Evolutionary conservation across 257 asterid genomes (phyloP).

Genomic region (Nicotiana tabacum): DNA sequence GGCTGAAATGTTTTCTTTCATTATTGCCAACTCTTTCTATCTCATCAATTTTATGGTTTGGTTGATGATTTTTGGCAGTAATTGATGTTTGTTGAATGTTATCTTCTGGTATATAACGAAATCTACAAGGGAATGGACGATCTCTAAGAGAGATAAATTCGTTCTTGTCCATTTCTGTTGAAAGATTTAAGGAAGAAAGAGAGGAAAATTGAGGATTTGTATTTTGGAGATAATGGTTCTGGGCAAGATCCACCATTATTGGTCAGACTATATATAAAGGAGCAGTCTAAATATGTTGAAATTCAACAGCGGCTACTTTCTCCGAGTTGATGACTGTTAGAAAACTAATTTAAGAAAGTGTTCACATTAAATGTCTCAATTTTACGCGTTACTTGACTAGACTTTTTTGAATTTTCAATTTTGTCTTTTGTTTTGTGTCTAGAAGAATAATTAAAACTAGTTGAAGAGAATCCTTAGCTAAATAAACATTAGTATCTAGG

Average conservation of each 20-base stretch:
- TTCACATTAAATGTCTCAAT: neutral
- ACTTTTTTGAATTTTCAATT: neutral
- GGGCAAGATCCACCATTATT: slow-evolving; percentile 3
- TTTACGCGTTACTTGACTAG: slow-evolving; percentile 11
- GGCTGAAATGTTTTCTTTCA: neutral
- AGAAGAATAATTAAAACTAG: neutral
- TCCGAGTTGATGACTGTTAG: neutral
- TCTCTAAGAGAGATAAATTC: neutral
- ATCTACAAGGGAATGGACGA: neutral
- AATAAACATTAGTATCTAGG: neutral
- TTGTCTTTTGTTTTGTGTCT: neutral
- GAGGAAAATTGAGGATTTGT: neutral
- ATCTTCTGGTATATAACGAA: neutral
- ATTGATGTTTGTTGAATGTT: neutral
- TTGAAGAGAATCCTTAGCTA: neutral
- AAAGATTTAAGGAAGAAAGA: neutral
- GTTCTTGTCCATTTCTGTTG: neutral
- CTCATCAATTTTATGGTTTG: neutral
- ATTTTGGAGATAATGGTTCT: neutral
- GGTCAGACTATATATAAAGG: neutral
- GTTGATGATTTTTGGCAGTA: neutral
- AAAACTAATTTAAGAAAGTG: neutral
- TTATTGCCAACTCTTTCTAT: neutral
- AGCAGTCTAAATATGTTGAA: neutral
- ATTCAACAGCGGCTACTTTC: neutral